Percentiles rank a stretch among this genome's conserved stretches.
Conservation (phyloP, 2,329 filamentous ascomycete genomes). For the Pseudovirgaria hyperparasitica region DNA sequence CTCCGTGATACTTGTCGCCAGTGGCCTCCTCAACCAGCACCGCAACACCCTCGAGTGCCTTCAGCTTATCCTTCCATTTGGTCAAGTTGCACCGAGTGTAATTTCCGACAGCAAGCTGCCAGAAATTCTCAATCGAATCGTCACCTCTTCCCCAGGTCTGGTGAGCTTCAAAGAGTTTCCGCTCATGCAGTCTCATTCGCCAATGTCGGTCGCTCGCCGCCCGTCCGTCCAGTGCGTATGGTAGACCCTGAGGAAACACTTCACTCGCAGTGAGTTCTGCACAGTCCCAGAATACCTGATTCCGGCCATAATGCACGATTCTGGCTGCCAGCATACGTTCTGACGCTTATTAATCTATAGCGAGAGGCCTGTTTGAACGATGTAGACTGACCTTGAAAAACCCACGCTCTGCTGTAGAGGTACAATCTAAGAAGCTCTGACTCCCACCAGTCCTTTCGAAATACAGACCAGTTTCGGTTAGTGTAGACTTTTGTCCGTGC, state of each 20-base stretch:
- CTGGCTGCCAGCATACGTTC: constrained; percentile 16
- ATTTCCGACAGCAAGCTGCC: constrained; percentile 11
- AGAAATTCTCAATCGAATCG: constrained; percentile 7
- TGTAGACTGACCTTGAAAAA: constrained; percentile 18
- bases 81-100: constrained; percentile 14
- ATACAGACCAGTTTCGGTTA: constrained; percentile 8
- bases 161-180: not conserved
- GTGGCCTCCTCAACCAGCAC: constrained; percentile 14
- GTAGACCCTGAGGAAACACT: constrained; percentile 11
- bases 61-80: constrained; percentile 10
- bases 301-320: constrained; percentile 12
- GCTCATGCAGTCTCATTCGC: constrained; percentile 11
- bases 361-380: no score
- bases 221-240: constrained; percentile 9
- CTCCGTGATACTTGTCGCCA: constrained; percentile 10
- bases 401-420: constrained; percentile 15
- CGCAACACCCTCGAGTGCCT: constrained; percentile 17
- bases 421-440: constrained; percentile 8
- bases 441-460: constrained; percentile 12
- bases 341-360: no score
- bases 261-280: constrained; percentile 13
- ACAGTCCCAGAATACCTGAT: constrained; percentile 19
- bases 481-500: constrained; percentile 7
- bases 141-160: not conserved
- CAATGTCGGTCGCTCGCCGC: constrained; percentile 13